phyloP scores from a whole-genome alignment of 164 flowering plant species.

The Malania oleifera region DNA sequence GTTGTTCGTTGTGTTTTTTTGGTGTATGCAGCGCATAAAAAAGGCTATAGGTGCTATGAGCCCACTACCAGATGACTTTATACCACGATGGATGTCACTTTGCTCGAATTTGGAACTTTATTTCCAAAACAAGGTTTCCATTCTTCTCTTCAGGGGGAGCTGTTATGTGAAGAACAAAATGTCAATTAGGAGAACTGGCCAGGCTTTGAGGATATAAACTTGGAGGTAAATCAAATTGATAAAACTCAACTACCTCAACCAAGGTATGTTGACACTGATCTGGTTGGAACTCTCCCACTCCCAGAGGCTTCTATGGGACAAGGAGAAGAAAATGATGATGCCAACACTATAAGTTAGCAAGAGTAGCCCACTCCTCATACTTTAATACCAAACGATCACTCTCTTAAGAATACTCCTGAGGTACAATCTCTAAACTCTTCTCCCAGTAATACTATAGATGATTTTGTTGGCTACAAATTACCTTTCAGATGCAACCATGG shows the following conservation, averaged over 20 bases:
- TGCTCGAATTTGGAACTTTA: background rate
- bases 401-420: constrained; percentile 10
- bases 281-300: too few species aligned
- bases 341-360: too few species aligned
- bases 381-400: background rate
- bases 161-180: background rate
- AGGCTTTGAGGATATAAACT: background rate
- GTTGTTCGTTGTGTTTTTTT: background rate
- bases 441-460: background rate
- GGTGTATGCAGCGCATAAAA: background rate
- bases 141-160: constrained; percentile 5
- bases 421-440: background rate
- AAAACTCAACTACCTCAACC: too few species aligned
- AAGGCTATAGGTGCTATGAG: background rate
- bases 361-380: background rate
- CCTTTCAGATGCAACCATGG: constrained; percentile 4
- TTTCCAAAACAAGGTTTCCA: background rate
- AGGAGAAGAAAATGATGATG: too few species aligned
- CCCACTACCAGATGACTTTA: background rate
- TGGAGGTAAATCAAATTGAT: background rate
- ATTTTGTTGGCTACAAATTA: background rate
- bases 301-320: too few species aligned
- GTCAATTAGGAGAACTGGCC: background rate
- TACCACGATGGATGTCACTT: background rate
- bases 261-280: too few species aligned